Base-by-base conservation (phyloP, 2,329 filamentous ascomycete genomes). In the Gaeumannomyces tritici region DNA sequence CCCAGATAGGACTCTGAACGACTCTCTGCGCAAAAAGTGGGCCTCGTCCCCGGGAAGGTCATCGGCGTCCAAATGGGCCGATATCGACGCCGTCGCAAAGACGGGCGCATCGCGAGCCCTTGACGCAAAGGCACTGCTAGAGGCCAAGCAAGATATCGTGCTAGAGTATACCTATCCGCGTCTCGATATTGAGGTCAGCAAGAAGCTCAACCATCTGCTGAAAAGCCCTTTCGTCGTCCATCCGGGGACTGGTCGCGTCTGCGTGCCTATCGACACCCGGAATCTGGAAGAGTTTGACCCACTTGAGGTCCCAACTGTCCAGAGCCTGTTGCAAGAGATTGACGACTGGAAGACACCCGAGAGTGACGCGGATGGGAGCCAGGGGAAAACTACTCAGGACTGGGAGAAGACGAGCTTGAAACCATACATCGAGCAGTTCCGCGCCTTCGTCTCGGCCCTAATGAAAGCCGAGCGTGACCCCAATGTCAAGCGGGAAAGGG, bases 151-250 rank as follows among this genome's bases (percentile, higher is more conserved):
- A 73, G 95, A 98, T 72, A 90, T 99, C 65, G 88, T 98, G 4
- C 84, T 99, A 33, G 95, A 99, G 76, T 98, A 99, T 77, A 97
- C 95, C 8, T 99, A 99, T 75, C 95, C 95, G 3, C 89, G 95
- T 54, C 89, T 99, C 62, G 95, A 99, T 80, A 93, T 95, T 65
- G 92, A 96, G 75, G 95, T 99, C 72, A 95, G 90, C 72, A 98
- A 98, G 80, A 96, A 97, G 73, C 85, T 96, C 63, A 98, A 97
- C 78, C 95, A 99, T 82, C 85, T 99, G 82, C 87, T 99, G 69
- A 99, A 99, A 74, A 93, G 89, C 65, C 95, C 95, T 0, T 99
- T 99, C 71, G 93, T 97, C 64, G 88, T 99, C 51, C 95, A 99
- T 73, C 95, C 95, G 0, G 92, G 92, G 24, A 99, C 95, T 0